Conservation (phyloP, 2,329 filamentous ascomycete genomes). For the Penicillium polonicum region DNA sequence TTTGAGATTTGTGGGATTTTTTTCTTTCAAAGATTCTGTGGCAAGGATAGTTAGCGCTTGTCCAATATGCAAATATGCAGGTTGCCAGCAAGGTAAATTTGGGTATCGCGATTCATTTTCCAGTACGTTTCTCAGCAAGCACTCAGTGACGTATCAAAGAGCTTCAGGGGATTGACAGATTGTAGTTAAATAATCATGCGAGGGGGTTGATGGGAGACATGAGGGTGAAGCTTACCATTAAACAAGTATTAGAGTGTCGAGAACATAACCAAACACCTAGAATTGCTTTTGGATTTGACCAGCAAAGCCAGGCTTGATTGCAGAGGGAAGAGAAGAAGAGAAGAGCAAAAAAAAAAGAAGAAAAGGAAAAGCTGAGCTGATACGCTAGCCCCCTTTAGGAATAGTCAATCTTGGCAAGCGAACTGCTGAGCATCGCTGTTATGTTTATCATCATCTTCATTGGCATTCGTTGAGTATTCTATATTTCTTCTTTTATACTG, state of each 20-base stretch:
- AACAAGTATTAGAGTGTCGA: constrained; percentile 16
- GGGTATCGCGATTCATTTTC: constrained; percentile 32
- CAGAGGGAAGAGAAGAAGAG: constrained; percentile 9
- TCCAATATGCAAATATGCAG: constrained; percentile 1
- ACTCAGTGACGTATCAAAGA: constrained; percentile 43
- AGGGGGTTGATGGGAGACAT: constrained; percentile 14
- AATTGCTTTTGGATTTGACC: constrained; percentile 24
- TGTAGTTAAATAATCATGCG: constrained; percentile 64
- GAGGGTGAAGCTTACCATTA: constrained; percentile 32
- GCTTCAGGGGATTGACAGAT: constrained; percentile 86
- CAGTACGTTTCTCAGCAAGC: constrained; percentile 46
- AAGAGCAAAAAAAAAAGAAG: constrained; percentile 23
- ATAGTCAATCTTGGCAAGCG: constrained; percentile 12
- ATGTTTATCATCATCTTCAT: constrained; percentile 4
- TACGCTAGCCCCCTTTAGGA: constrained; percentile 18
- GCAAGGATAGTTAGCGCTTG: constrained; percentile 18
- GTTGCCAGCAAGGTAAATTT: background rate
- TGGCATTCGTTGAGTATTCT: constrained; percentile 3
- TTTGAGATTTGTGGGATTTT: constrained; percentile 6
- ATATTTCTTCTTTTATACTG: constrained; percentile 9
- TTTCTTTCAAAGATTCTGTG: constrained; percentile 18
- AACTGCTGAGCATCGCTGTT: constrained; percentile 1
- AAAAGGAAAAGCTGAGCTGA: constrained; percentile 14
- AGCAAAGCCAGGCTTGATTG: constrained; percentile 30
- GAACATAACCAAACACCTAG: background rate